phyloP scores from a whole-genome alignment of 2,329 filamentous ascomycete species.

The Fusarium armeniacum region DNA sequence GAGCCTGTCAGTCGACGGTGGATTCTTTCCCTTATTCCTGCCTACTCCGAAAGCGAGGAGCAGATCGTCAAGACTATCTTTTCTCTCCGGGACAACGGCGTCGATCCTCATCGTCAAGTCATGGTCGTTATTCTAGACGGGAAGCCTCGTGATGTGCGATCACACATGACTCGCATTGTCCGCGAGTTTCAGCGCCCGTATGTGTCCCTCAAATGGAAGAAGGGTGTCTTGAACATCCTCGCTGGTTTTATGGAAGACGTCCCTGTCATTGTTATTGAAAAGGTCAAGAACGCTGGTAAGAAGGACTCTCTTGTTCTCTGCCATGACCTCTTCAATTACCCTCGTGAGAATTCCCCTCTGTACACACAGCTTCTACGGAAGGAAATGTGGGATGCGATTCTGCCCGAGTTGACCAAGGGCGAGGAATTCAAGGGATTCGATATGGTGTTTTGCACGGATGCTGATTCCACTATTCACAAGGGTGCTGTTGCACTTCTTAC shows the following conservation, averaged over 20 bases:
- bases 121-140: conserved; percentile 44
- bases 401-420: conserved; percentile 34
- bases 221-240: conserved; percentile 28
- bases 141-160: conserved; percentile 37
- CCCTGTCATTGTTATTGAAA: conserved; percentile 43
- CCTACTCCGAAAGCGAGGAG: conserved; percentile 46
- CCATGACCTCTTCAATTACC: conserved; percentile 43
- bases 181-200: conserved; percentile 37
- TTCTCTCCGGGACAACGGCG: conserved; percentile 41
- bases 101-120: conserved; percentile 43
- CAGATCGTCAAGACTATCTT: conserved; percentile 47
- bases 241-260: conserved; percentile 46
- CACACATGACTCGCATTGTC: conserved; percentile 40
- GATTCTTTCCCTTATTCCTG: conserved; percentile 45
- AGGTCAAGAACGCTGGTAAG: conserved; percentile 44
- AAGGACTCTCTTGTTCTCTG: conserved; percentile 43
- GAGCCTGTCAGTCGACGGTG: conserved; percentile 20
- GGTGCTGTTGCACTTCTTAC: conserved; percentile 36
- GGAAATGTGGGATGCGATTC: conserved; percentile 40
- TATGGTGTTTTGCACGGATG: conserved; percentile 44
- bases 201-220: conserved; percentile 44
- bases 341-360: conserved; percentile 35
- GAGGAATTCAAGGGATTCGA: conserved; percentile 36
- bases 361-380: conserved; percentile 41
- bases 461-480: conserved; percentile 45